Evolutionary conservation across 345 rosid genomes (phyloP), one percentile per base, ranked within the genome.

Genomic region (Excoecaria cochinchinensis): DNA sequence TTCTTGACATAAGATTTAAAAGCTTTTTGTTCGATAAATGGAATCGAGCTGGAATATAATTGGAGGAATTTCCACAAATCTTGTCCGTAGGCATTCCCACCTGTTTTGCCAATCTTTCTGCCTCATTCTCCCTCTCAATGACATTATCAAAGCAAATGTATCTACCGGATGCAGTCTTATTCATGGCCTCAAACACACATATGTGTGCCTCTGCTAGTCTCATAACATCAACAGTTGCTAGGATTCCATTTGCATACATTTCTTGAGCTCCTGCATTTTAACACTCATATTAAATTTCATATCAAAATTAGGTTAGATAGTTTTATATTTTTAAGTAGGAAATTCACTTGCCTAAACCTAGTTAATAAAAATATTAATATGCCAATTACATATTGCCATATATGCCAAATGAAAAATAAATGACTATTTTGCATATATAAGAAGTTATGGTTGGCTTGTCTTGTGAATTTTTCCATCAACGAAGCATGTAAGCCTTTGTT

Each of bases 131-230:
- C 0, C 48, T 70, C 47, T 82, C 77, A 15, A 93, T 79, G n/a
- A 93, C 90, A 19, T 69, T 69, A 67, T 93, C 97, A 65, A 71
- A 91, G 85, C 91, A 86, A 48, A 93, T 69, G 87, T 88, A 89
- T 67, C 97, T 87, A 12, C 93, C 96, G 7, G 72, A 84, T 3
- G 89, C 91, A 4, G 88, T 80, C 79, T 82, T 87, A 70, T 58
- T 67, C 87, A 92, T 88, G 15, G 78, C 91, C 60, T 92, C 89
- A 46, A 75, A 90, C 44, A 95, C 82, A 14, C 86, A 61, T 1
- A 84, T 80, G 64, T 95, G 97, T 0, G 95, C 93, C 39, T 88
- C 89, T 7, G 94, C 96, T 72, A 92, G 69, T 55, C 76, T 88
- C 62, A 77, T 83, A 44, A 83, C 89, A 67, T 89, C 91, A 15